Conservation (phyloP, 306 rosid genomes). For the Myrica gale region DNA sequence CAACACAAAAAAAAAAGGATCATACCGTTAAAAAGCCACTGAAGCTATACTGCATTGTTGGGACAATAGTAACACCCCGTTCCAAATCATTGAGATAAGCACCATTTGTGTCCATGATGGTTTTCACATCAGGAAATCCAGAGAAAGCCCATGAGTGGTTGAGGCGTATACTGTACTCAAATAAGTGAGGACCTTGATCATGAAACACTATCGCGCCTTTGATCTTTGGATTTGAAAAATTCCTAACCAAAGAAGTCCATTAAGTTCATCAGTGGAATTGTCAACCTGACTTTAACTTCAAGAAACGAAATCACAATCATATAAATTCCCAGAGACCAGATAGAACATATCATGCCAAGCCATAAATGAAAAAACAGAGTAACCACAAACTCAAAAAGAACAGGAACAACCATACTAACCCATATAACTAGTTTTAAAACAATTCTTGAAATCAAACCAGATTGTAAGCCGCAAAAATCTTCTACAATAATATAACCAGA, state of each 20-base stretch:
- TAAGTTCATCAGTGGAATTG: constrained; percentile 25
- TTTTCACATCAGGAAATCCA: constrained; percentile 85
- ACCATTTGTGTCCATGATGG: constrained; percentile 95
- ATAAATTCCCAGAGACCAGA: too few relatives aligned
- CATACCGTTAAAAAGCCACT: constrained; percentile 96
- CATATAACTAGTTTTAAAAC: neutral
- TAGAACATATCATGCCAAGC: neutral
- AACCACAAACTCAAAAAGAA: neutral
- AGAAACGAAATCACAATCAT: too few relatives aligned
- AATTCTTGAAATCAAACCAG: neutral
- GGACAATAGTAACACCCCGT: constrained; percentile 63
- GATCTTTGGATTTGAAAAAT: constrained; percentile 79
- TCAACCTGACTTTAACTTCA: neutral
- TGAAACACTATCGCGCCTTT: constrained; percentile 88
- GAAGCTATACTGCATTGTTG: constrained; percentile 93
- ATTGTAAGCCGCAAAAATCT: neutral
- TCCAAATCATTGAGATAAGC: constrained; percentile 89
- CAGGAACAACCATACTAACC: neutral
- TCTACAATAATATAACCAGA: neutral
- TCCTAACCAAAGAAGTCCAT: constrained; percentile 48
- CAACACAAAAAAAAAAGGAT: constrained; percentile 7
- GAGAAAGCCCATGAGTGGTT: constrained; percentile 99
- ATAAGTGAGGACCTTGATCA: constrained; percentile 76
- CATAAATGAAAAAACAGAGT: neutral
- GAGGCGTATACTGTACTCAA: constrained; percentile 94